Base-by-base conservation (phyloP, 2,329 filamentous ascomycete species). In the Cryphonectria nitschkei region DNA sequence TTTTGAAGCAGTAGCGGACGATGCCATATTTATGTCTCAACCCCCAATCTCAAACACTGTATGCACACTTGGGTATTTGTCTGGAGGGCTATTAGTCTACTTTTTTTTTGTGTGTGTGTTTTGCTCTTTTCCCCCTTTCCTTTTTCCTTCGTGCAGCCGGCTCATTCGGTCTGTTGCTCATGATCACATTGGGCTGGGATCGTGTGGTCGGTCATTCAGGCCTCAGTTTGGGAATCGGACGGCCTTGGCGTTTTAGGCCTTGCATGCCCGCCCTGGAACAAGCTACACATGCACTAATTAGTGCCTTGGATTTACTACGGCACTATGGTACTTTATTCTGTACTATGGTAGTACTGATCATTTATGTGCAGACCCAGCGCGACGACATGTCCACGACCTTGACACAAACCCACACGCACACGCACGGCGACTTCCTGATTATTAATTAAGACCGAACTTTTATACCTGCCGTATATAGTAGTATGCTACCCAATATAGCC, bases 171-270 rank as follows among this genome's bases (percentile, higher is more conserved):
- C 6, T 3, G 1, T 4, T 22, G 16, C 43, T 46, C 11, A 50
- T 50, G 19, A 2, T 50, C 19, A n/a, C 19, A 50, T n/a, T 54
- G 52, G 52, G 52, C 52, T 29, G n/a, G n/a, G 52, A 29, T 13
- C 13, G 32, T 29, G 16, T 29, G 52, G n/a, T 26, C 26, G 13
- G 26, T n/a, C 26, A 32, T 14, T 29, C n/a, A 14, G 54, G 26
- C 29, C 14, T 58, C 7, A 29, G 14, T 19, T 32, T 29, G 11
- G 26, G 29, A 7, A 16, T 29, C 19, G 9, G 54, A 58, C 6
- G 54, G 54, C 54, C 54, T 58, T 58, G 54, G 52, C 52, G 52
- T 56, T 29, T 50, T n/a, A 50, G 46, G 46, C 46, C 46, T 50
- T 22, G 19, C 43, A 46, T 46, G 43, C 43, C 43, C 43, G 43